A percentile compares a stretch with the other conserved stretches of the same genome.
Conservation (phyloP, 2,329 filamentous ascomycete species). For the Fusarium chlamydosporum region DNA sequence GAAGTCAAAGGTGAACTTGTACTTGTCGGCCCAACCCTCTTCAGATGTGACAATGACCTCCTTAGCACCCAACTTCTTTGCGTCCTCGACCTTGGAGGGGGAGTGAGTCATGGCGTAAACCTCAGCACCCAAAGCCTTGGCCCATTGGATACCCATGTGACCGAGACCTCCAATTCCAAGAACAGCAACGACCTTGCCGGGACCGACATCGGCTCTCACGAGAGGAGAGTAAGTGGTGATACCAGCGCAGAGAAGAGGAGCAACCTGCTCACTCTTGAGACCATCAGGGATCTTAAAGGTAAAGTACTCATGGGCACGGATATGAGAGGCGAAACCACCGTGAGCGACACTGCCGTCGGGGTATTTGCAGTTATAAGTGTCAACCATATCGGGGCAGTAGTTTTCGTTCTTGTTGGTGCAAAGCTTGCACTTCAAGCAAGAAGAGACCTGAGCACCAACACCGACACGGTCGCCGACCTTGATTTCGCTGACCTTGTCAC, state of each 20-base stretch:
- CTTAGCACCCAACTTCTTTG: constrained; percentile 73
- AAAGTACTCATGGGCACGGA: constrained; percentile 70
- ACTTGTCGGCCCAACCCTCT: constrained; percentile 70
- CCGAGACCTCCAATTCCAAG: constrained; percentile 79
- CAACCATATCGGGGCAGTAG: constrained; percentile 69
- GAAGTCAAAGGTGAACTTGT: constrained; percentile 66
- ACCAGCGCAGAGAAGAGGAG: constrained; percentile 83
- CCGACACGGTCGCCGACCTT: constrained; percentile 74
- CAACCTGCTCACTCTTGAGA: constrained; percentile 63
- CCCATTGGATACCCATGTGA: constrained; percentile 79
- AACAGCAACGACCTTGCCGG: constrained; percentile 79
- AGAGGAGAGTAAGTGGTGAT: constrained; percentile 81
- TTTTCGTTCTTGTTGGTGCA: constrained; percentile 68
- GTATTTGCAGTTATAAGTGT: constrained; percentile 72
- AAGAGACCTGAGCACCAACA: constrained; percentile 45
- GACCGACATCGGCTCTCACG: constrained; percentile 74
- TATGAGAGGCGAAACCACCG: constrained; percentile 71
- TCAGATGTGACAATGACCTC: constrained; percentile 63
- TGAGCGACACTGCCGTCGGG: constrained; percentile 72
- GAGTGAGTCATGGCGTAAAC: constrained; percentile 75
- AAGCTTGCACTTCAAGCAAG: constrained; percentile 55
- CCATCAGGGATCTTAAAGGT: constrained; percentile 70
- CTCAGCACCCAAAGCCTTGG: constrained; percentile 77
- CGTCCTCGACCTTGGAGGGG: constrained; percentile 70
- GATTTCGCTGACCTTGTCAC: constrained; percentile 64